Conservation (phyloP, 495 filamentous ascomycete genomes). For the Neurospora sp. region DNA sequence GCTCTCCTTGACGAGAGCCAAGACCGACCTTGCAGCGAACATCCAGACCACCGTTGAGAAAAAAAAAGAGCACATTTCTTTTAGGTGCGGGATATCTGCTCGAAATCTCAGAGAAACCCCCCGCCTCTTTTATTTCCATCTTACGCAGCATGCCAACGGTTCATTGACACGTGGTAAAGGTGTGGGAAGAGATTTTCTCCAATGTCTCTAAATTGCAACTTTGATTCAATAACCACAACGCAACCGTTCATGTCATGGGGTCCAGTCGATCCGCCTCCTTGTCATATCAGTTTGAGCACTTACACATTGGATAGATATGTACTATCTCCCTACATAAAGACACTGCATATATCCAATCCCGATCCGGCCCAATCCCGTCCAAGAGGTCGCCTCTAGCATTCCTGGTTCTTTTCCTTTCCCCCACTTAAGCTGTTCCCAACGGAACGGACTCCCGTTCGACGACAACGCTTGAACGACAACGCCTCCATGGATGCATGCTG, state of each 20-base stretch:
- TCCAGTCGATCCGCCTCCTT: constrained; percentile 1
- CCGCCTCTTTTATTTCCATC: background rate
- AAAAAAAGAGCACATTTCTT: background rate
- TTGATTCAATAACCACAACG: background rate
- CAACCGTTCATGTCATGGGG: background rate
- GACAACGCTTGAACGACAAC: background rate
- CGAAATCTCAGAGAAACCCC: background rate
- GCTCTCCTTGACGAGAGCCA: background rate
- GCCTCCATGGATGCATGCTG: background rate
- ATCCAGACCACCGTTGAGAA: background rate
- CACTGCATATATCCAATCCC: background rate
- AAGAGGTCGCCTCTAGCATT: background rate
- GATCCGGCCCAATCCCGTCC: background rate
- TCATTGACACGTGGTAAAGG: constrained; percentile 23
- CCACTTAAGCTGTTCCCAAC: background rate
- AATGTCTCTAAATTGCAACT: background rate
- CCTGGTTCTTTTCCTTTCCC: background rate
- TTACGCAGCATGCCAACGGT: constrained; percentile 14
- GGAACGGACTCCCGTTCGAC: background rate
- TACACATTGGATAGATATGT: background rate
- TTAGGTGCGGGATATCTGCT: background rate
- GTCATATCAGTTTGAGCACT: background rate
- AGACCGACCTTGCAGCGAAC: background rate
- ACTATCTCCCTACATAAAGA: background rate
- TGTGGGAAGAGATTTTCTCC: constrained; percentile 1